phyloP scores from a whole-genome alignment of 129 eudicot species.

The Lactuca sativa region DNA sequence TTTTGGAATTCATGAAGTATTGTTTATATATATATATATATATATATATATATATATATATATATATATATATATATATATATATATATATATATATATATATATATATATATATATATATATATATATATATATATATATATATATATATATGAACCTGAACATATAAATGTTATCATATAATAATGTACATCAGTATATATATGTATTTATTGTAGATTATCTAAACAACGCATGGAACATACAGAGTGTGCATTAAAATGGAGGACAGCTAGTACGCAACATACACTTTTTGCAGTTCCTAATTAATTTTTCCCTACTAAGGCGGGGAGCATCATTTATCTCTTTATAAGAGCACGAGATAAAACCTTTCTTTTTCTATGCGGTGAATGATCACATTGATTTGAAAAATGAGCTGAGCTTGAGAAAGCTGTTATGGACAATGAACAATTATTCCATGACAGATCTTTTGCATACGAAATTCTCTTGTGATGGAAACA shows the following conservation, averaged over 20 bases:
- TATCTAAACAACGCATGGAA: neutral
- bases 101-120: too few species aligned
- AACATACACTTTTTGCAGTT: neutral
- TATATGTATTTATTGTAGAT: neutral
- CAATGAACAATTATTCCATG: neutral
- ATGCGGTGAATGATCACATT: neutral
- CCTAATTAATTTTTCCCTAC: conserved; percentile 13
- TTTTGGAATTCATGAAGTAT: neutral
- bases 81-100: too few species aligned
- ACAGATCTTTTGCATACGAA: conserved; percentile 8
- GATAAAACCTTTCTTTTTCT: neutral
- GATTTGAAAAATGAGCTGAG: neutral
- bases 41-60: too few species aligned
- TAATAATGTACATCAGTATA: neutral
- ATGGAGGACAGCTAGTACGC: neutral
- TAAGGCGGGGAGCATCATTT: conserved; percentile 8
- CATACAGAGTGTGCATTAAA: conserved; percentile 3
- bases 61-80: too few species aligned
- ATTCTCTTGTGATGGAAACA: conserved; percentile 16
- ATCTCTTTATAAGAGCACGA: neutral
- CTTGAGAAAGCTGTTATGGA: neutral
- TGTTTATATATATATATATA: too few species aligned
- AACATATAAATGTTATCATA: conserved; percentile 11
- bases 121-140: too few species aligned
- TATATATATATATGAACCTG: neutral